Conservation (phyloP, 352 stramenopile genomes). For the Pythium myriotylum region DNA sequence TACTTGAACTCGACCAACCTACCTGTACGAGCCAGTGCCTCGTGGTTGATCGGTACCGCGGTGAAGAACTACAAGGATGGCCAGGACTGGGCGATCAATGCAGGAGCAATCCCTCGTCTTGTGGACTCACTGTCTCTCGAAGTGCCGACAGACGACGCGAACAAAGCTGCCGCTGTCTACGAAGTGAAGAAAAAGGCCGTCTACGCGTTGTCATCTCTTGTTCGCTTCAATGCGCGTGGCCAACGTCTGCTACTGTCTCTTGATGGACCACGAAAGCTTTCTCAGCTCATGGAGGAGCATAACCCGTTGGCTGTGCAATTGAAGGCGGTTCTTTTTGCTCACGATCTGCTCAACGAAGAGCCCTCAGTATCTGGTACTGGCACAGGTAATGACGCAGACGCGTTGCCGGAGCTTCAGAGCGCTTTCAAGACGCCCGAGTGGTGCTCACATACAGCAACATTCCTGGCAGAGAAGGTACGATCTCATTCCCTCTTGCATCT, state of each 20-base stretch:
- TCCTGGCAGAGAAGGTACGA: slow-evolving; percentile 37
- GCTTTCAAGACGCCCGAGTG: slow-evolving; percentile 52
- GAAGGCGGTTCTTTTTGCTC: slow-evolving; percentile 73
- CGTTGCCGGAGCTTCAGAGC: slow-evolving; percentile 50
- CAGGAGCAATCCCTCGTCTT: slow-evolving; percentile 69
- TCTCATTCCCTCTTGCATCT: background rate
- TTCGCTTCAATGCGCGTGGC: slow-evolving; percentile 66
- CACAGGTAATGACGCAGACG: slow-evolving; percentile 17
- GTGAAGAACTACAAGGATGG: slow-evolving; percentile 86
- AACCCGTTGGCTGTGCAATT: slow-evolving; percentile 58
- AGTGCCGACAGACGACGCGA: slow-evolving; percentile 5
- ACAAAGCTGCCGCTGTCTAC: slow-evolving; percentile 31
- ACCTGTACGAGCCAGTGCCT: slow-evolving; percentile 53
- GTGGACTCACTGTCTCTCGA: slow-evolving; percentile 57
- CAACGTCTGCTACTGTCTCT: slow-evolving; percentile 64
- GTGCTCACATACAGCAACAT: slow-evolving; percentile 55
- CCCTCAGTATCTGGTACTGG: slow-evolving; percentile 4
- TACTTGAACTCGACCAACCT: slow-evolving; percentile 77
- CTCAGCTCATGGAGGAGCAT: slow-evolving; percentile 41
- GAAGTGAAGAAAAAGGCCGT: slow-evolving; percentile 86
- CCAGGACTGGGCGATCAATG: slow-evolving; percentile 80
- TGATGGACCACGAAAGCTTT: slow-evolving; percentile 20
- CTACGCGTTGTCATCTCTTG: slow-evolving; percentile 76
- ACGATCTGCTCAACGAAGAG: slow-evolving; percentile 65
- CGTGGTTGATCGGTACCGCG: slow-evolving; percentile 76